Evolutionary conservation across 177 flowering plant genomes (phyloP), one percentile per base, ranked within the genome.

Genomic region (Telopea speciosissima): DNA sequence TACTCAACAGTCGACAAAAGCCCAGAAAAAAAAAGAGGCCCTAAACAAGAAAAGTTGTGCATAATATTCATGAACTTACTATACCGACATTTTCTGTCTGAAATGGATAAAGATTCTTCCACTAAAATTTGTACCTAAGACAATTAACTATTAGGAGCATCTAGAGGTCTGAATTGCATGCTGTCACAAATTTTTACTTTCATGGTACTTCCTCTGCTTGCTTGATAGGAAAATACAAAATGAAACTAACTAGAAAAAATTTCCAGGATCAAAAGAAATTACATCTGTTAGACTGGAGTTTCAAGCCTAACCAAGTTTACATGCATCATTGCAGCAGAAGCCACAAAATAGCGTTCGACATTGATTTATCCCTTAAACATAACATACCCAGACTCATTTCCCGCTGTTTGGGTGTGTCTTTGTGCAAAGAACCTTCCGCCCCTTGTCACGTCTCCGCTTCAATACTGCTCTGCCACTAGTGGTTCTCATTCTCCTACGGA

Each of bases 361-460:
- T 28, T n/a, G 36, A 59, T 24, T n/a, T 26, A 59, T 40, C 74
- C 67, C 61, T 56, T 45, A 70, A 70, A 45, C 8, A 63, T 33
- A 2, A 68, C 28, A 5, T 19, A 3, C 6, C 80, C 67, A 78
- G 21, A 76, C 73, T 58, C 83, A 70, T 76, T 90, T 90, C 5
- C 99, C 99, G 45, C 90, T 86, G 68, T 68, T 88, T 13, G 91
- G 92, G 70, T 90, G 62, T n/a, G 99, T 67, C 79, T 93, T 90
- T 24, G 99, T 81, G 88, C 98, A 93, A 26, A 95, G 90, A 58
- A 84, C 76, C 82, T 83, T 81, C n/a, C 99, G 78, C 24, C 99
- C 99, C 82, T 95, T 95, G 62, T 93, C 98, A 63, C 99, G 90
- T 68, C 98, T 77, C 16, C 96, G 90, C 78, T 86, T 86, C 77